Percentiles rank a stretch among this genome's conserved stretches.
These are phyloP conservation scores for Penicillium atrosanguineum DNA, from an alignment of 495 filamentous ascomycete species.

Conservation along the genomic window DNA sequence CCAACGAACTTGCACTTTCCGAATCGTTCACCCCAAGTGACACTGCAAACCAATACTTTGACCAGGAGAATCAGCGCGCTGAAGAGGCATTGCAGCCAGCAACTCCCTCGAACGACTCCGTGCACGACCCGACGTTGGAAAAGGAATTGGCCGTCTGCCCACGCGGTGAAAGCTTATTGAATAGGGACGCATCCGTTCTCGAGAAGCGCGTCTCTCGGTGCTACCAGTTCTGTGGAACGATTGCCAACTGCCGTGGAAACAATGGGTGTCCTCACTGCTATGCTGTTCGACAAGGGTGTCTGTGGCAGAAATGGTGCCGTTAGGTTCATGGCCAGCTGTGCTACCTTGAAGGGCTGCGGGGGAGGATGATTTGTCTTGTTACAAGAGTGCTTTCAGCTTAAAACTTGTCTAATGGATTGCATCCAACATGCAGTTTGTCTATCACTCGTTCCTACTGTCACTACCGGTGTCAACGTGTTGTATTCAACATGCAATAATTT, in stretches of 20 bases:
- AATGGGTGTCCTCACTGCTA: constrained; percentile 14
- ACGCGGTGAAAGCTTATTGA: not conserved
- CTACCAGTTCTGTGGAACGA: constrained; percentile 12
- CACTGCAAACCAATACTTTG: constrained; percentile 6
- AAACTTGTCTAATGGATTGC: no score
- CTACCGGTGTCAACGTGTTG: no score
- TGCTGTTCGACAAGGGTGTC: constrained; percentile 9
- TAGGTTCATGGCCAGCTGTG: not conserved
- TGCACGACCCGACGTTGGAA: not conserved
- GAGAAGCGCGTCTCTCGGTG: constrained; percentile 9
- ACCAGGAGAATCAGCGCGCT: not conserved
- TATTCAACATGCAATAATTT: no score
- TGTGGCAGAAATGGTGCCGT: constrained; percentile 15
- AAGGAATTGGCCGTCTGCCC: not conserved
- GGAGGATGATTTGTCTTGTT: no score
- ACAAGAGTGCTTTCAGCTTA: no score
- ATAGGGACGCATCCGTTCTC: not conserved
- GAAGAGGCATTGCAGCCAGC: not conserved
- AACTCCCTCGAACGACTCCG: not conserved
- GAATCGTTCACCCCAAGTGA: constrained; percentile 6
- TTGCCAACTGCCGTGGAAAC: constrained; percentile 10
- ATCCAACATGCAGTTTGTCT: no score
- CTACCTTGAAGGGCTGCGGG: no score
- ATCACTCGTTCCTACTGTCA: no score
- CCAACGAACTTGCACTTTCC: constrained; percentile 4